Base-by-base conservation (phyloP, 371 early-diverging fungal genomes). In the Quaeritorhiza haematococci region DNA sequence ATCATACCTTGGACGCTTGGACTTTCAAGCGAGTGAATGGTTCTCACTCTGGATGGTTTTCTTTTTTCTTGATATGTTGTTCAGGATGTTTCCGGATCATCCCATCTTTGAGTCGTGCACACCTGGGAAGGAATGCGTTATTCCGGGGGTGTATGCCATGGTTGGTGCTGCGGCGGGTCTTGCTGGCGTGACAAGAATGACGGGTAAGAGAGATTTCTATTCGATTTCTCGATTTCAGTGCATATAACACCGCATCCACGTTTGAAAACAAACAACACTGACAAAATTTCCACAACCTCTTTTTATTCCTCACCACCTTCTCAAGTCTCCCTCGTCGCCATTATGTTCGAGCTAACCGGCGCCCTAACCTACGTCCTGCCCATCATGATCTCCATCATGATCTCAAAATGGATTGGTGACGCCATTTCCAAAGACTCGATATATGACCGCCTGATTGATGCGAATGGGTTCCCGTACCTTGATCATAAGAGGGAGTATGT, bases 281-380 rank as follows among this genome's bases (percentile, higher is more conserved):
- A 10, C 26, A 10, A 27, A 52, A 52, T 42, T 52, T 17, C 13
- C 26, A 48, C 17, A 15, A 48, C 19, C 19, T 13, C 19, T 38
- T 38, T 38, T 38, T 38, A 38, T 38, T 38, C 42, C 19, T 53
- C 27, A 52, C n/a, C 21, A 8, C 27, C 21, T 55, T 48, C 3
- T 32, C 24, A 52, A 44, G 92, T 94, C 3, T 92, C 94, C 0
- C 71, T 95, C 6, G 90, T 88, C 29, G 92, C 94, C 33, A 92
- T 94, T 61, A 88, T 95, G 86, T 91, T 94, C 73, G 97, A 96
- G 69, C 73, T 96, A 33, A 95, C 97, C 0, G 92, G 92, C 32
- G 86, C 91, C 1, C 68, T 94, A 19, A 86, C 86, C 10, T 92
- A 92, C 59, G 88, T 94, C 48, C 72, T 93, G 48, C 95, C 94